A percentile compares a stretch with the other conserved stretches of the same genome.
phyloP scores from a whole-genome alignment of 805 yeast genomes.

The Pichia ethanolica region DNA sequence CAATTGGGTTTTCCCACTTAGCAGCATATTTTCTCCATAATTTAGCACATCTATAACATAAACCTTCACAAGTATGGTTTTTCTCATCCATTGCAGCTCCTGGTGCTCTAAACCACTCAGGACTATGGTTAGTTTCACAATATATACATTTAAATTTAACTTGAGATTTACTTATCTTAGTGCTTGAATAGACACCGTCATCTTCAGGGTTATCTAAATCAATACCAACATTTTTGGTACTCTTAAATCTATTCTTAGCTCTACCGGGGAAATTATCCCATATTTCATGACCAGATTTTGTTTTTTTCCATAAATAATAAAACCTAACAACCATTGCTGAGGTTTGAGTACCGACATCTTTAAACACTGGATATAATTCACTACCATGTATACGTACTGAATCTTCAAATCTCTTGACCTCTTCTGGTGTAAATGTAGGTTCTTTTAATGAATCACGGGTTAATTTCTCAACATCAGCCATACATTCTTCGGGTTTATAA shows the following conservation, averaged over 20 bases:
- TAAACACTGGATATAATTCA: constrained; percentile 66
- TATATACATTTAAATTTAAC: constrained; percentile 58
- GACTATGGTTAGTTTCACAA: constrained; percentile 51
- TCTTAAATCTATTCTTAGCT: constrained; percentile 47
- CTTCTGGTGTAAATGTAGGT: constrained; percentile 65
- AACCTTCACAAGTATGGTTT: constrained; percentile 40
- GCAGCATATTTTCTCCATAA: constrained; percentile 89
- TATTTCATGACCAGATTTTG: constrained; percentile 60
- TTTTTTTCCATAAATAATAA: constrained; percentile 90
- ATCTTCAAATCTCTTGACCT: constrained; percentile 60
- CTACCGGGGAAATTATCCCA: constrained; percentile 83
- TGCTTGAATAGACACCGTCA: constrained; percentile 61
- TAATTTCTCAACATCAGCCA: constrained; percentile 36
- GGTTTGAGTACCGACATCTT: constrained; percentile 66
- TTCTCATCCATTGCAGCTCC: constrained; percentile 40
- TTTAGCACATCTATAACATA: constrained; percentile 82
- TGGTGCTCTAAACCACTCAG: constrained; percentile 65
- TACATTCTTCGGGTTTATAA: constrained; percentile 47
- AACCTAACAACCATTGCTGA: constrained; percentile 75
- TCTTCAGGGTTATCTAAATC: constrained; percentile 46
- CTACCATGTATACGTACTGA: constrained; percentile 70
- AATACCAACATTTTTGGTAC: constrained; percentile 37
- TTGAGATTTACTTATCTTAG: constrained; percentile 35
- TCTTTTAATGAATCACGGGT: constrained; percentile 59
- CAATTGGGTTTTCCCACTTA: constrained; percentile 74